phyloP scores from a whole-genome alignment of 2,329 filamentous ascomycete species.

The Fusarium sp. region DNA sequence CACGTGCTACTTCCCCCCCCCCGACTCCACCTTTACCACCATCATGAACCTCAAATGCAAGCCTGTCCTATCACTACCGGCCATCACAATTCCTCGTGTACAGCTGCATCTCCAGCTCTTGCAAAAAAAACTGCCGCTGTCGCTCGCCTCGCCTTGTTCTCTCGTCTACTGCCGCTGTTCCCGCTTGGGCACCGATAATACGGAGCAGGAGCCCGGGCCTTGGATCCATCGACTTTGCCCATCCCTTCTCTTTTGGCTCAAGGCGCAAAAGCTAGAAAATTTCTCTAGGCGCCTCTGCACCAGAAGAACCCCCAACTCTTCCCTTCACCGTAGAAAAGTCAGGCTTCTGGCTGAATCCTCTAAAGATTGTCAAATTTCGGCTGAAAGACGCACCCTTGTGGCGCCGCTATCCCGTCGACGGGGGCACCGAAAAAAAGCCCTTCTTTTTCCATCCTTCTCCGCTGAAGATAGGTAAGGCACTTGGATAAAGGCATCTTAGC shows the following conservation, averaged over 20 bases:
- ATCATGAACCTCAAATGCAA: conserved; percentile 23
- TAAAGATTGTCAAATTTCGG: conserved; percentile 37
- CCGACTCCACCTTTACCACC: conserved; percentile 3
- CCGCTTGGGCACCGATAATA: conserved; percentile 26
- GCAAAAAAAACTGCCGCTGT: not conserved
- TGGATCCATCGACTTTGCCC: not conserved
- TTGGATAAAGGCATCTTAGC: conserved; percentile 3
- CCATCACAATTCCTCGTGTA: conserved; percentile 1
- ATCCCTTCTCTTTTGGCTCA: conserved; percentile 26
- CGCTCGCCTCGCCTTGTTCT: not conserved
- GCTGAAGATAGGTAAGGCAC: not conserved
- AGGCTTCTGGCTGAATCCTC: not conserved
- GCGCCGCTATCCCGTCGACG: conserved; percentile 27
- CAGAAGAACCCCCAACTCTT: not conserved
- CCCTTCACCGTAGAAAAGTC: not conserved
- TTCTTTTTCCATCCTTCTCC: conserved; percentile 2
- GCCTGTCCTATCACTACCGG: not conserved
- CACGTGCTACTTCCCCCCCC: not conserved
- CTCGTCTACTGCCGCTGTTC: not conserved
- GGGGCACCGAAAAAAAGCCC: conserved; percentile 19
- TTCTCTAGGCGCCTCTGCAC: not conserved
- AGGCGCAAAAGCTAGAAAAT: conserved; percentile 14
- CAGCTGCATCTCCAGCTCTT: conserved; percentile 16
- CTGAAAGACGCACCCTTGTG: conserved; percentile 37
- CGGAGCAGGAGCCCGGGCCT: not conserved